phyloP scores from a whole-genome alignment of 1,139 yeast genomes.

The Geotrichum phurueaensis region DNA sequence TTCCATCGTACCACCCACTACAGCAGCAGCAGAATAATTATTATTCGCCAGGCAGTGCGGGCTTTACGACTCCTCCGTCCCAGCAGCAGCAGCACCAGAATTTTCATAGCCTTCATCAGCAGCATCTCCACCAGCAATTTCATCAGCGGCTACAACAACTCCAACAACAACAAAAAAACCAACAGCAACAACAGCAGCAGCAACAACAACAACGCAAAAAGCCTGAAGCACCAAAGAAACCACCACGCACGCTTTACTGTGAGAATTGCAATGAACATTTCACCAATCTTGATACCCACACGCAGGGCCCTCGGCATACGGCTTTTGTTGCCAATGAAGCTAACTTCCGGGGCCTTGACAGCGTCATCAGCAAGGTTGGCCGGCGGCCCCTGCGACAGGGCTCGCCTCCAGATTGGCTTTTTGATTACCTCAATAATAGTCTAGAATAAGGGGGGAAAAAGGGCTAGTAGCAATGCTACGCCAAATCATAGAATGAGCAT shows the following conservation, averaged over 20 bases:
- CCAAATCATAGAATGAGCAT: not conserved
- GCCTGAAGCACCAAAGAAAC: not conserved
- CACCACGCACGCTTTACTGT: not conserved
- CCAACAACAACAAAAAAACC: not conserved
- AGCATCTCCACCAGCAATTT: not conserved
- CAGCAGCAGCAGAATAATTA: not conserved
- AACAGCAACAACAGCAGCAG: not conserved
- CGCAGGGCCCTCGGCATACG: not conserved
- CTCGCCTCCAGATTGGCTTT: not conserved
- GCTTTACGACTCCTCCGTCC: not conserved
- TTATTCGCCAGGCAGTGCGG: not conserved
- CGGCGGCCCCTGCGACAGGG: not conserved
- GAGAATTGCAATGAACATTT: conserved; percentile 3
- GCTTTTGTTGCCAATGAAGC: not conserved
- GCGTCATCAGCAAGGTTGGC: not conserved
- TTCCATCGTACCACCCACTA: not conserved
- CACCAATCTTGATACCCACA: not conserved
- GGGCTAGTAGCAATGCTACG: not conserved
- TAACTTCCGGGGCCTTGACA: not conserved
- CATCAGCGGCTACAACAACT: not conserved
- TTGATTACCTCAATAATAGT: not conserved
- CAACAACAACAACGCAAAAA: not conserved
- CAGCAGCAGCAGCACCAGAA: not conserved
- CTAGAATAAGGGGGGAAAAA: not conserved
- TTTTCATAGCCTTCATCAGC: not conserved